Conservation (phyloP, 23 red algal species). For the Agarophyton chilense region DNA sequence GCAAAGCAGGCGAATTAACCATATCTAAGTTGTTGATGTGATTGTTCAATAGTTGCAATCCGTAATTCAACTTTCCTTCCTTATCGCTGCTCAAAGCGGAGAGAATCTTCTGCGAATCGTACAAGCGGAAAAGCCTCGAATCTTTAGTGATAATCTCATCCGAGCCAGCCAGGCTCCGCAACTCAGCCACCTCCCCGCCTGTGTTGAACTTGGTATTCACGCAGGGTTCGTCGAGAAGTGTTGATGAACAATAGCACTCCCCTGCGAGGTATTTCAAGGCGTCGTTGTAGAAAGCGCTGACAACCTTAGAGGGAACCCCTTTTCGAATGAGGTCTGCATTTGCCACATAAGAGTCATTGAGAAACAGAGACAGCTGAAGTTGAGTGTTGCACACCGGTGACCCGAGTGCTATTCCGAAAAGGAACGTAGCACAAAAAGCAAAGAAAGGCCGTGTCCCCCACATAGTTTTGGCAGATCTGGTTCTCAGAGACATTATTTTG, state of each 20-base stretch:
- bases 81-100: neutral
- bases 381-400: neutral
- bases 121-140: conserved; percentile 2
- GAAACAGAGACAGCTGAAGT: neutral
- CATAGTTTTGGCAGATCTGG: no score
- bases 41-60: neutral
- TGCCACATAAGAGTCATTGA: neutral
- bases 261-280: neutral
- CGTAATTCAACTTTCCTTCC: neutral
- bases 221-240: neutral
- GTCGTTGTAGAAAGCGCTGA: neutral
- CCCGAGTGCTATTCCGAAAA: neutral
- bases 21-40: neutral
- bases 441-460: neutral
- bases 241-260: neutral
- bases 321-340: conserved; percentile 9
- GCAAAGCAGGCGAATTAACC: neutral
- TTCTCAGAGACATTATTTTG: no score
- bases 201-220: conserved; percentile 5
- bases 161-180: neutral
- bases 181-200: neutral
- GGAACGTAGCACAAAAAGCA: neutral
- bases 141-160: neutral
- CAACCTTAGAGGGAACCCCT: neutral
- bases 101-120: neutral